Evolutionary conservation across 768 basidiomycete genomes (phyloP), one percentile per base, ranked within the genome.

Genomic region (Russula sp.): DNA sequence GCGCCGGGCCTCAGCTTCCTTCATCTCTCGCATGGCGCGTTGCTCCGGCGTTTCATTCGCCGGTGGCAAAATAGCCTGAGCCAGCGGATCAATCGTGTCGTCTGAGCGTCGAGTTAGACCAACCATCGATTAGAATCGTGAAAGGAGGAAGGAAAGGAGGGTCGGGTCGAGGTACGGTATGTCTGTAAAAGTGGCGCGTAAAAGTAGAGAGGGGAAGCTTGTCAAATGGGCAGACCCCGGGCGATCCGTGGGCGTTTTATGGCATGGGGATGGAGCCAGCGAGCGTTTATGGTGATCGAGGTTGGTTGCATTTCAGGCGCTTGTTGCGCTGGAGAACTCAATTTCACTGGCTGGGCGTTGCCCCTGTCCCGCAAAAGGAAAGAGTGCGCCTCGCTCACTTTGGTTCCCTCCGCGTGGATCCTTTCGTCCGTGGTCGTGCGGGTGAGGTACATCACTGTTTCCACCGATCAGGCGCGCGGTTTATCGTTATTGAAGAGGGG

Each of bases 1-100:
- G n/a, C 64, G 64, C 14, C 62, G 60, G 2, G 69, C 71, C 32
- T 71, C 71, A 1, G 42, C 39, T 48, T 72, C 71, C 37, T 47
- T 53, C n/a, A 52, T 44, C 39, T 71, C 42, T 13, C 71, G 71
- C 32, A 44, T 4, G 6, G 57, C 62, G 11, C 71, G 66, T 48
- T 69, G 57, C 20, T 67, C 57, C 20, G 71, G 52, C 10, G 71
- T 71, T 61, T 63, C 62, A 7, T 16, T 13, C 5, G 20, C 7
- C 0, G 62, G 62, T 1, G 57, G 62, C 1, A 47, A 39, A 34
- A 63, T 45, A 1, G 32, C 57, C 4, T 8, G 45, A 37, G 52
- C 31, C 3, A 63, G 52, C 22, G 62, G 62, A 39, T 49, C 62
- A 16, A 11, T 3, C n/a, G 39, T 42, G 5, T 55, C 52, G 1